These are phyloP conservation scores for Saturnispora hagleri DNA, from an alignment of 805 yeast species.

Conservation along the genomic window DNA sequence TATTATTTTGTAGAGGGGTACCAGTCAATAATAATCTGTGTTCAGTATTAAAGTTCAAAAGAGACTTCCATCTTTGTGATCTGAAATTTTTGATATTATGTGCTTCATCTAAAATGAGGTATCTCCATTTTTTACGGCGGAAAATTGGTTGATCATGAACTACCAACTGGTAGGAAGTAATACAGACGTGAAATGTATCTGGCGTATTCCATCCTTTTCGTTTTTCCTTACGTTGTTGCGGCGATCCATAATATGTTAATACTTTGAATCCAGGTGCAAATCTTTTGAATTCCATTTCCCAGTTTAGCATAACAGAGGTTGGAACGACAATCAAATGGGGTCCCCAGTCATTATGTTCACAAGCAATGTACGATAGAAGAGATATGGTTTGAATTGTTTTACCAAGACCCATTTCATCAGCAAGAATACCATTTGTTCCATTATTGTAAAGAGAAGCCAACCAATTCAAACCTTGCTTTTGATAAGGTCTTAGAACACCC, in stretches of 20 bases:
- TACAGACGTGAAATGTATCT: constrained; percentile 92
- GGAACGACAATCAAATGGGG: constrained; percentile 97
- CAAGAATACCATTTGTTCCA: constrained; percentile 90
- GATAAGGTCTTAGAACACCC: constrained; percentile 83
- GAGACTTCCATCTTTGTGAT: constrained; percentile 95
- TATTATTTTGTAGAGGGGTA: constrained; percentile 92
- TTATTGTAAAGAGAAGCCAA: constrained; percentile 86
- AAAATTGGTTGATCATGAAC: constrained; percentile 94
- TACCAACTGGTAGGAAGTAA: constrained; percentile 94
- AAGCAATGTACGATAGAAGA: constrained; percentile 76
- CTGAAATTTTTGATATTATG: constrained; percentile 95
- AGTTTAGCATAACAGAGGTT: constrained; percentile 91
- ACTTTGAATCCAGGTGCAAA: constrained; percentile 98
- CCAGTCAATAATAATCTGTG: constrained; percentile 86
- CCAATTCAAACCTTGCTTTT: constrained; percentile 96
- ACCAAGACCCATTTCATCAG: constrained; percentile 98
- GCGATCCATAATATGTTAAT: constrained; percentile 91
- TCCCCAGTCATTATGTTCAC: constrained; percentile 94
- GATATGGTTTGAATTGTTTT: constrained; percentile 96
- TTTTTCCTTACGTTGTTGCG: constrained; percentile 91
- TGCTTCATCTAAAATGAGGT: constrained; percentile 96
- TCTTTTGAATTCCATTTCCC: constrained; percentile 99
- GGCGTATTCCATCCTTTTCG: constrained; percentile 97
- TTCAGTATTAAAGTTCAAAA: constrained; percentile 87
- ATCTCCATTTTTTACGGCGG: constrained; percentile 87